phyloP scores from a whole-genome alignment of 78 protist species.

The Anaeramoeba ignava region DNA sequence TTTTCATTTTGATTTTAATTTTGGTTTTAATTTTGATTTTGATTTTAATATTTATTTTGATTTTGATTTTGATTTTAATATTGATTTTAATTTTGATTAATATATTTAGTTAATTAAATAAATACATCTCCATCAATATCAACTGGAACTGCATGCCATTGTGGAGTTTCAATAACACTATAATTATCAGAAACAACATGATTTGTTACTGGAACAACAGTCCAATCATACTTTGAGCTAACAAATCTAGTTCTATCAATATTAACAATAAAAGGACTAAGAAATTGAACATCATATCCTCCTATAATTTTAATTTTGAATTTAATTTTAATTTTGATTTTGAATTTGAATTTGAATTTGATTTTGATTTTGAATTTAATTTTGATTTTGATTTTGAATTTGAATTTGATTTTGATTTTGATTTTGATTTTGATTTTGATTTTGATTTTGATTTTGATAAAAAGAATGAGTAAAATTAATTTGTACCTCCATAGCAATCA shows the following conservation, averaged over 20 bases:
- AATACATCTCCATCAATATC: background rate
- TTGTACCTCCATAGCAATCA: background rate
- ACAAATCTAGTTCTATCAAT: slow-evolving; percentile 1
- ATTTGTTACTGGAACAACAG: background rate
- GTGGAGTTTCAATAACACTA: background rate
- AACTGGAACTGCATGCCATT: background rate
- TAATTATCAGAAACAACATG: background rate
- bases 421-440: too few relatives aligned
- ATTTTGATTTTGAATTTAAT: too few relatives aligned
- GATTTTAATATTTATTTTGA: background rate
- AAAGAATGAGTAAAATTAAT: too few relatives aligned
- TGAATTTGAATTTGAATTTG: too few relatives aligned
- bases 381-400: too few relatives aligned
- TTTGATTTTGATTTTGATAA: too few relatives aligned
- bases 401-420: too few relatives aligned
- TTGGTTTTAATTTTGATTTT: background rate
- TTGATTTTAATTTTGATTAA: background rate
- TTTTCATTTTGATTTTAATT: background rate
- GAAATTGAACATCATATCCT: background rate
- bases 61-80: background rate
- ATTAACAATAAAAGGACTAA: background rate
- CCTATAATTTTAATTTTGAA: too few relatives aligned
- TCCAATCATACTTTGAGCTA: background rate
- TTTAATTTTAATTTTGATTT: too few relatives aligned
- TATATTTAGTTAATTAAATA: background rate